Evolutionary conservation across 495 filamentous ascomycete species (phyloP), one percentile per base, ranked within the genome.

Genomic region (Xeromyces bisporus): DNA sequence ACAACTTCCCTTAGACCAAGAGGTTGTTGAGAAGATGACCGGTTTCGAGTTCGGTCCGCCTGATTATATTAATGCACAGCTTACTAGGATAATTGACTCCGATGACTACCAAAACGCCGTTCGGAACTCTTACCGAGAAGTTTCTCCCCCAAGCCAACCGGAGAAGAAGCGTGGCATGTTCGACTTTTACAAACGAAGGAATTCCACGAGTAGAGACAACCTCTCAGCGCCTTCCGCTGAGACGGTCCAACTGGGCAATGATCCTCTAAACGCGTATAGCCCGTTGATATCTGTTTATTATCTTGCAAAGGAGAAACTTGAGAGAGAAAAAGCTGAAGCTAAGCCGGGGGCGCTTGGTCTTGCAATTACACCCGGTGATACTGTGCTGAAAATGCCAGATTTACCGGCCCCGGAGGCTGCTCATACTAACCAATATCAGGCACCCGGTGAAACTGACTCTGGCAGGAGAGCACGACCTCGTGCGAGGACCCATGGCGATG

Each of bases 161-260:
- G 91, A 96, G 48, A 86, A 81, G 51, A 85, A 80, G 50, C 71
- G 86, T 27, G 81, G 80, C 1, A 82, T 89, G 39, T 94, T 96
- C 40, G 85, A 94, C 49, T 96, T 99, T 42, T 99, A 99, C 56
- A 93, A 93, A 56, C 70, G 89, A 40, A 71, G 85, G 20, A 93
- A 80, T 46, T 94, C 91, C 1, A 80, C 71, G 24, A 94, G 87
- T 48, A 69, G 78, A 34, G 91, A 96, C 37, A 92, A 82, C 5
- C 66, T 99, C 36, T 80, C 79, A n/a, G 77, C 74, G 15, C 69
- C 78, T 13, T 94, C 87, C 32, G 67, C 72, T 0, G 89, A 99
- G 47, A 79, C 73, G 6, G 65, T 99, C 12, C 73, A 75, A 40
- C 53, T 86, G 15, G 85, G 85, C 25, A 73, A 68, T 26, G 89